phyloP scores from a whole-genome alignment of 1,284 basidiomycete genomes.

The Ganoderma sinense region DNA sequence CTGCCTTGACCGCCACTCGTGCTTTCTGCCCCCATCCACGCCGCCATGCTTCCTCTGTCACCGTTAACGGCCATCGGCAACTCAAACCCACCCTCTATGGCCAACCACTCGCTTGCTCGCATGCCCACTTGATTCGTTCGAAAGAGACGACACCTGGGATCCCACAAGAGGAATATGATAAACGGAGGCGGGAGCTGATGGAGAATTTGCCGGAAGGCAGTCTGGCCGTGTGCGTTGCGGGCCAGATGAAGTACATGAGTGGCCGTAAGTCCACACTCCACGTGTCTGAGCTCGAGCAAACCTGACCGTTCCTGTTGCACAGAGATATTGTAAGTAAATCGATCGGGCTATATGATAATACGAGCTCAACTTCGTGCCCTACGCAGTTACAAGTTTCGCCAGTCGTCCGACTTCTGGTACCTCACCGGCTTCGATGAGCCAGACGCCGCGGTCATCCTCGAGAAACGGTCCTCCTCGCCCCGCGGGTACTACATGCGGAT shows the following conservation, averaged over 20 bases:
- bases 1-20: neutral
- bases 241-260: constrained; percentile 88
- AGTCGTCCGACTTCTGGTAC: constrained; percentile 94
- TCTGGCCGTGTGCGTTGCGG: constrained; percentile 83
- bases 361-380: neutral
- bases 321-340: constrained; percentile 59
- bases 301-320: constrained; percentile 10
- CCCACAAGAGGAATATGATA: constrained; percentile 82
- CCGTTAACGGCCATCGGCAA: constrained; percentile 26
- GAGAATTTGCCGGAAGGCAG: constrained; percentile 79
- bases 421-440: constrained; percentile 96
- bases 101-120: constrained; percentile 40
- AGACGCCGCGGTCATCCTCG: constrained; percentile 86
- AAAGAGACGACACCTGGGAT: constrained; percentile 90
- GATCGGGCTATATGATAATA: neutral
- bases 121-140: constrained; percentile 40
- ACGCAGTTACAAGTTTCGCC: constrained; percentile 91
- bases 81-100: constrained; percentile 40
- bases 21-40: constrained; percentile 1
- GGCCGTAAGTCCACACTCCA: constrained; percentile 64
- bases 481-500: constrained; percentile 90
- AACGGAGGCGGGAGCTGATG: constrained; percentile 80
- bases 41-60: constrained; percentile 25
- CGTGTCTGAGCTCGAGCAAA: neutral
- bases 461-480: constrained; percentile 72